phyloP scores from a whole-genome alignment of 805 yeast species.

The Lachancea waltii region DNA sequence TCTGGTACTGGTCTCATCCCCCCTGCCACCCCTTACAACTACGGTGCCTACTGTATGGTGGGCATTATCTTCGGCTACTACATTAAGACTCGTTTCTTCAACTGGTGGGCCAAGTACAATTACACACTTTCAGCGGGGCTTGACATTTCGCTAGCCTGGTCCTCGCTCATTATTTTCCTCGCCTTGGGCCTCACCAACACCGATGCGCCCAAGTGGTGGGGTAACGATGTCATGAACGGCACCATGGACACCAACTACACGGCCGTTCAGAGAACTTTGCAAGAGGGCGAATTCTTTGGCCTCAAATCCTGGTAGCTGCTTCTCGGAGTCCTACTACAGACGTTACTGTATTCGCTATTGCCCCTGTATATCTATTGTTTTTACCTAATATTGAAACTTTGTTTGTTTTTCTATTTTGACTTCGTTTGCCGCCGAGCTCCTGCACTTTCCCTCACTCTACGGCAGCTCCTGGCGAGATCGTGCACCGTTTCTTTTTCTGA shows the following conservation, averaged over 20 bases:
- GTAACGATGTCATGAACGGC: constrained; percentile 43
- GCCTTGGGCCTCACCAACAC: constrained; percentile 40
- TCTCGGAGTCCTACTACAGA: neutral
- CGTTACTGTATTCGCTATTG: no score
- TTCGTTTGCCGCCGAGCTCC: neutral
- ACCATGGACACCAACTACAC: constrained; percentile 31
- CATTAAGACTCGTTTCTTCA: constrained; percentile 47
- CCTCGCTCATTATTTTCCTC: constrained; percentile 53
- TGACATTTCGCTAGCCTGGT: constrained; percentile 60
- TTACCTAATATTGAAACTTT: neutral
- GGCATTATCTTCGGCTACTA: constrained; percentile 54
- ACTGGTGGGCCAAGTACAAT: constrained; percentile 77
- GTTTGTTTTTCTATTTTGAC: neutral
- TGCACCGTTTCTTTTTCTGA: no score
- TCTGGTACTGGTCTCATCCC: constrained; percentile 50
- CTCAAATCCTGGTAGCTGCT: constrained; percentile 6
- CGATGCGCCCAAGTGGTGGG: constrained; percentile 57
- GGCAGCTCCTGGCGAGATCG: no score
- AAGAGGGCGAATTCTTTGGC: constrained; percentile 10
- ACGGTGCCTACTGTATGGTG: constrained; percentile 47
- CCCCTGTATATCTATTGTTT: neutral
- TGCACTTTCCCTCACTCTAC: no score
- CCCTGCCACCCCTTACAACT: constrained; percentile 63
- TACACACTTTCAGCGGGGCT: constrained; percentile 60
- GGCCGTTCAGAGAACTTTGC: constrained; percentile 7